These are phyloP conservation scores for Cornus florida DNA, from an alignment of 148 eudicot species.

Conservation along the genomic window DNA sequence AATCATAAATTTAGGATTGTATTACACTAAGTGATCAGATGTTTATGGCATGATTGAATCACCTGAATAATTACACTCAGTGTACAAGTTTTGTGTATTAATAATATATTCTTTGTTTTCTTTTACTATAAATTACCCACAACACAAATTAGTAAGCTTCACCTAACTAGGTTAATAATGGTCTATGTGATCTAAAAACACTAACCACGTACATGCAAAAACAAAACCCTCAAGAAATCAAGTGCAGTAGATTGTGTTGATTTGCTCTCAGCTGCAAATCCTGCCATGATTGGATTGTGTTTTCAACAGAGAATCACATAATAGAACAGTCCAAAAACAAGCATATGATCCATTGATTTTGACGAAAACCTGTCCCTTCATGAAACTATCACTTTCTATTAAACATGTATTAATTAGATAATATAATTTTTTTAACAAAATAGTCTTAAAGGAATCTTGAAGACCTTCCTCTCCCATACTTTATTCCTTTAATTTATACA, in stretches of 20 bases:
- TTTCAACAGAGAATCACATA: neutral
- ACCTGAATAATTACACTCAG: too few species aligned
- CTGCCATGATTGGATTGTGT: constrained; percentile 11
- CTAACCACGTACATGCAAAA: neutral
- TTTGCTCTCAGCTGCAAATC: constrained; percentile 6
- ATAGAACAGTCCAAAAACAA: constrained; percentile 8
- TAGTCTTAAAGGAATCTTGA: neutral
- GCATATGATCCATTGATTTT: neutral
- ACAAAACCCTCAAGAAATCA: constrained; percentile 3
- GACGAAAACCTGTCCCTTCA: neutral
- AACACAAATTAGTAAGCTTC: too few species aligned
- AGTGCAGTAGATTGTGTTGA: neutral
- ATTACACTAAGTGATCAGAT: too few species aligned
- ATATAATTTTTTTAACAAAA: neutral
- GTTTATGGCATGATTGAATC: too few species aligned
- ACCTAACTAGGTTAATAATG: too few species aligned
- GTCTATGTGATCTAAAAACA: too few species aligned
- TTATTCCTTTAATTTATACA: neutral
- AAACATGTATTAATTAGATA: neutral
- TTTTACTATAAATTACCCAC: too few species aligned
- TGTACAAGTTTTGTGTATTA: too few species aligned
- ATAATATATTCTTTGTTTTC: too few species aligned
- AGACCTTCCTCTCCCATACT: neutral
- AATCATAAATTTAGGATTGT: too few species aligned
- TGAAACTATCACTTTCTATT: neutral